Conservation (phyloP, 2,329 filamentous ascomycete genomes). For the Aspergillus caelatus region DNA sequence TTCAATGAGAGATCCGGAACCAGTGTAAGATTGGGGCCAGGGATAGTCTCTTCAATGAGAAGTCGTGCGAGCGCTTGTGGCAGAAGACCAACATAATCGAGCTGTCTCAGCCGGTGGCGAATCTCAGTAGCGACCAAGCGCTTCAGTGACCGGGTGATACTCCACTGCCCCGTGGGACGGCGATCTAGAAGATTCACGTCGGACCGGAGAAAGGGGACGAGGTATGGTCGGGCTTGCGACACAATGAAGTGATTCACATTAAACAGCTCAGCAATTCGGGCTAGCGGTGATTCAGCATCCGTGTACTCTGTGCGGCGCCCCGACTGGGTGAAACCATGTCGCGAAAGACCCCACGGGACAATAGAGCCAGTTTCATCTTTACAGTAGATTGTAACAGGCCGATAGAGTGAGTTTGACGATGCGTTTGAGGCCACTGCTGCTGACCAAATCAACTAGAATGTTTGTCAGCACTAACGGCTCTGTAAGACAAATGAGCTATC, state of each 20-base stretch:
- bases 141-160: constrained; percentile 59
- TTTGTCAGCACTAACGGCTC: neutral
- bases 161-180: constrained; percentile 61
- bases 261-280: constrained; percentile 78
- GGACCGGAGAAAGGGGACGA: constrained; percentile 80
- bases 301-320: constrained; percentile 68
- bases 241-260: constrained; percentile 96
- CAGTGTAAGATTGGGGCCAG: constrained; percentile 75
- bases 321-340: constrained; percentile 66
- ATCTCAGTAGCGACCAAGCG: constrained; percentile 75
- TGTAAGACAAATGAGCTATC: neutral
- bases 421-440: constrained; percentile 47
- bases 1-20: constrained; percentile 74
- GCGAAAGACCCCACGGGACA: constrained; percentile 69
- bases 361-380: constrained; percentile 75
- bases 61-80: constrained; percentile 72
- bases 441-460: constrained; percentile 60
- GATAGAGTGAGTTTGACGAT: constrained; percentile 64
- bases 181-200: constrained; percentile 75
- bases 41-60: constrained; percentile 79
- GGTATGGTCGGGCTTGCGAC: constrained; percentile 85
- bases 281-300: constrained; percentile 68
- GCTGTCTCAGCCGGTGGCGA: constrained; percentile 76
- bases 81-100: constrained; percentile 75
- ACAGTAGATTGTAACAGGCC: constrained; percentile 70